Conservation (phyloP, 176 grass and related monocot species). For the Oryza rufipogon region DNA sequence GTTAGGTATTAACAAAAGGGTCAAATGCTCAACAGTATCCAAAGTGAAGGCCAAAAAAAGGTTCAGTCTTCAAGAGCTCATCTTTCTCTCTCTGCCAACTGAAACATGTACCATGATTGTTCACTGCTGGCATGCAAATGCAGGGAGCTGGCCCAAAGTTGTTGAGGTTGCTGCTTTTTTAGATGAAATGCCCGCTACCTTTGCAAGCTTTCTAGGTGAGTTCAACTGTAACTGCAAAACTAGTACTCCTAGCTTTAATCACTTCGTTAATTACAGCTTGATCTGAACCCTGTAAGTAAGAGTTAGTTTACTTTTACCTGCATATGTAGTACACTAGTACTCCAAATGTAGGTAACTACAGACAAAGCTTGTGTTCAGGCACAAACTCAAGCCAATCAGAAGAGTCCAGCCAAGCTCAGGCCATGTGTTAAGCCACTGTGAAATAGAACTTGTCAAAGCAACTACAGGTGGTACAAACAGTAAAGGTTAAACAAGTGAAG, state of each 20-base stretch:
- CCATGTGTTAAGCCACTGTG: background rate
- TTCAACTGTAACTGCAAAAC: constrained; percentile 24
- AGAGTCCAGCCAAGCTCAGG: background rate
- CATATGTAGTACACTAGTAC: background rate
- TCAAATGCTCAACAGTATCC: constrained; percentile 50
- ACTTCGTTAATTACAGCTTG: background rate
- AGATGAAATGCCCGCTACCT: constrained; percentile 45
- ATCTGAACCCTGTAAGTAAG: background rate
- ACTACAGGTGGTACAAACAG: constrained; percentile 27
- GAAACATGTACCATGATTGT: constrained; percentile 44
- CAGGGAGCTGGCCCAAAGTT: constrained; percentile 36
- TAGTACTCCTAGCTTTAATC: constrained; percentile 2
- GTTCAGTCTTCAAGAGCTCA: constrained; percentile 15
- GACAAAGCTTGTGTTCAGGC: constrained; percentile 23
- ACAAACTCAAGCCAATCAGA: background rate
- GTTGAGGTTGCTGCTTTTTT: constrained; percentile 46
- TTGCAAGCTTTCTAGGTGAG: constrained; percentile 41
- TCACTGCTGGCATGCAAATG: constrained; percentile 37
- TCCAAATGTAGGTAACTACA: background rate
- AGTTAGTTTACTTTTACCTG: background rate
- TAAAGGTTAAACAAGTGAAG: constrained; percentile 17
- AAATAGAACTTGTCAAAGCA: constrained; percentile 24
- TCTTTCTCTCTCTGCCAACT: background rate
- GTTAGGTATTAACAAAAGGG: constrained; percentile 50
- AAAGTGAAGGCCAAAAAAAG: constrained; percentile 5